Conservation (phyloP, 306 rosid genomes). For the Rosa rugosa region DNA sequence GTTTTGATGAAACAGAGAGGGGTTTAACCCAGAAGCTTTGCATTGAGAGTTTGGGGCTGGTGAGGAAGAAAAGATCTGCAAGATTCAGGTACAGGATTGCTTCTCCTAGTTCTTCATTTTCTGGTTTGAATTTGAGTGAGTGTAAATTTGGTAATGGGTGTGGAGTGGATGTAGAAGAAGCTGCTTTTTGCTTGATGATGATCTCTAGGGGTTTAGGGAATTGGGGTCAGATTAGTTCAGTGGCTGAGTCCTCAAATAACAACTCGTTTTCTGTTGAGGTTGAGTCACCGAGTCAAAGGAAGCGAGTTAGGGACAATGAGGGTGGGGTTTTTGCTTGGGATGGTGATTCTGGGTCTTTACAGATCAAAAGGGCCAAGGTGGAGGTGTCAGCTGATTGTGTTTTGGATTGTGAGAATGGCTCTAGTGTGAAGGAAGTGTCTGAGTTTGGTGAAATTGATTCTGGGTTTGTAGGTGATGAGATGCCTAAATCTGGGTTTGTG, state of each 20-base stretch:
- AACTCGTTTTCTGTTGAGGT: slow-evolving; percentile 28
- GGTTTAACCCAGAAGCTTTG: slow-evolving; percentile 16
- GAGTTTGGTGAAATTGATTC: slow-evolving; percentile 20
- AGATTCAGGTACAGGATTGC: slow-evolving; percentile 33
- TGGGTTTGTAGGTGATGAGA: slow-evolving; percentile 15
- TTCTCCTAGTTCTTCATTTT: slow-evolving; percentile 18
- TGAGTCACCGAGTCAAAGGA: slow-evolving; percentile 18
- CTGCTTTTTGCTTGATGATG: slow-evolving; percentile 46
- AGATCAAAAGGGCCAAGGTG: slow-evolving; percentile 23
- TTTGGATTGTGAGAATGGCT: slow-evolving; percentile 4
- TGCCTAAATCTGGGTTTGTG: slow-evolving; percentile 23
- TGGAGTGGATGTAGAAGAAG: slow-evolving; percentile 33
- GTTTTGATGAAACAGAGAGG: slow-evolving; percentile 6
- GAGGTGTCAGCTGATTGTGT: slow-evolving; percentile 8
- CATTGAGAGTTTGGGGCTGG: slow-evolving; percentile 23
- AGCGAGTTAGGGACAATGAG: slow-evolving; percentile 4
- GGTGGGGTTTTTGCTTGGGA: slow-evolving; percentile 13
- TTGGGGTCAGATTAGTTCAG: slow-evolving; percentile 24
- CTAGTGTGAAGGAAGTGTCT: slow-evolving; percentile 13
- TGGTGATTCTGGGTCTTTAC: slow-evolving; percentile 4
- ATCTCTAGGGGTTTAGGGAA: slow-evolving; percentile 30
- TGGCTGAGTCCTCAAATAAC: slow-evolving; percentile 31
- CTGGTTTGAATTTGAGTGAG: slow-evolving; percentile 23
- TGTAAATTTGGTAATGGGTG: slow-evolving; percentile 17
- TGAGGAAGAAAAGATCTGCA: slow-evolving; percentile 46